Conservation (phyloP, 495 filamentous ascomycete species). For the Penicillium cinerascens region DNA sequence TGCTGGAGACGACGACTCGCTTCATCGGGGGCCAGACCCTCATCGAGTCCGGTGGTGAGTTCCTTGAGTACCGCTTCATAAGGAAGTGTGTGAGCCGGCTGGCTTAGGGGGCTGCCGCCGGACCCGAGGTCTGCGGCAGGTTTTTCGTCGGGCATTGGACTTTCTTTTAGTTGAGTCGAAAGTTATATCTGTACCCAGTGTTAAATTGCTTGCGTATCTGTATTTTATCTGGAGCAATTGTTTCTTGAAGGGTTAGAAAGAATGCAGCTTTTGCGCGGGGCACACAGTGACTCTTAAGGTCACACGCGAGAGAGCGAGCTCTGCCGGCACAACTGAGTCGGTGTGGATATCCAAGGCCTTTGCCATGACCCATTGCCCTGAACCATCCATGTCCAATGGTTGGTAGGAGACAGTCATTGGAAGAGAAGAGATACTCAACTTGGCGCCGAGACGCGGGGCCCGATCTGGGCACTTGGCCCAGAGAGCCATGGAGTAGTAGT, state of each 20-base stretch:
- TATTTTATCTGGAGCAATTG: background rate
- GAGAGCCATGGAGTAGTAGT: background rate
- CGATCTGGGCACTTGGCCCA: background rate
- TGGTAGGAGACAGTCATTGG: background rate
- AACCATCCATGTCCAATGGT: background rate
- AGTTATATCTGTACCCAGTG: background rate
- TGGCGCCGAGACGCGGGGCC: background rate
- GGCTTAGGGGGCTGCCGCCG: constrained; percentile 35
- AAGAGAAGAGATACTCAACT: background rate
- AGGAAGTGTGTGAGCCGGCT: constrained; percentile 57
- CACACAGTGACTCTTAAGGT: background rate
- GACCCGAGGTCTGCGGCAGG: background rate
- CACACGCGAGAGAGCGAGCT: background rate
- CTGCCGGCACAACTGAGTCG: background rate
- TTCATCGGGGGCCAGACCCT: constrained; percentile 25
- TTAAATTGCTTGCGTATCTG: background rate
- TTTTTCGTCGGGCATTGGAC: constrained; percentile 7
- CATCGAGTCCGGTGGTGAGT: background rate
- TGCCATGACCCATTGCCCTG: background rate
- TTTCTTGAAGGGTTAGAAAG: background rate
- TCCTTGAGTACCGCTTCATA: constrained; percentile 44
- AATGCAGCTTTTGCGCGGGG: background rate
- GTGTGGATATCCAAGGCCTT: background rate
- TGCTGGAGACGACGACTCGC: constrained; percentile 48
- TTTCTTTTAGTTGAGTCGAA: background rate